These are phyloP conservation scores for Margaritispora aquatica DNA, from an alignment of 495 filamentous ascomycete species.

Conservation along the genomic window DNA sequence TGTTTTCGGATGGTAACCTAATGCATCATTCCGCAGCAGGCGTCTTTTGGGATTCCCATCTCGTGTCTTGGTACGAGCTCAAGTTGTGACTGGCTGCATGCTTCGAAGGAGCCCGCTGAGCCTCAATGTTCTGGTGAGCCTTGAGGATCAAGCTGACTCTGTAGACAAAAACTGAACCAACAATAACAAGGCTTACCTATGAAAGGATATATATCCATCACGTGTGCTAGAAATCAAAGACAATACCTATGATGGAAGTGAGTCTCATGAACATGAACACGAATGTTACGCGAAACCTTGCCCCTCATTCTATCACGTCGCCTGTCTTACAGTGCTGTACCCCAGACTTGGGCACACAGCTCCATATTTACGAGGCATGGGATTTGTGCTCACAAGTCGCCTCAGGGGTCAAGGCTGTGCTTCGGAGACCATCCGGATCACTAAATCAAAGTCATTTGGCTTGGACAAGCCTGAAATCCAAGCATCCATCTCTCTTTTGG, in stretches of 20 bases:
- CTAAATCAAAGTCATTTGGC: neutral
- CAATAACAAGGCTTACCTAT: neutral
- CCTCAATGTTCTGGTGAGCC: neutral
- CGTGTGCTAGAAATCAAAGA: neutral
- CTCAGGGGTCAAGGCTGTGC: neutral
- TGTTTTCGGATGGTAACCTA: neutral
- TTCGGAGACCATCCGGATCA: neutral
- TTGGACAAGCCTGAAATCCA: neutral
- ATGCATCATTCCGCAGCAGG: neutral
- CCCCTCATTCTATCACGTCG: neutral
- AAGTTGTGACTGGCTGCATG: neutral
- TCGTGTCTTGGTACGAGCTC: neutral
- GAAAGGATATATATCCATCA: neutral
- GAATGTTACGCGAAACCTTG: neutral
- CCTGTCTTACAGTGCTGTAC: neutral
- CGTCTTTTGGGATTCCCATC: neutral
- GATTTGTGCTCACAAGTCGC: neutral
- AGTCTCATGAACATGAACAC: neutral
- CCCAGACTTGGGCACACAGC: neutral
- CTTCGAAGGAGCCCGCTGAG: neutral
- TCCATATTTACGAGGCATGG: neutral
- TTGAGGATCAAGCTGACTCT: neutral
- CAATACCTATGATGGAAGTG: neutral
- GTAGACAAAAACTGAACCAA: neutral
- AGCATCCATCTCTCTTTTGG: neutral